Evolutionary conservation across 805 yeast genomes (phyloP).

Genomic region (Maudiozyma pseudohumilis): DNA sequence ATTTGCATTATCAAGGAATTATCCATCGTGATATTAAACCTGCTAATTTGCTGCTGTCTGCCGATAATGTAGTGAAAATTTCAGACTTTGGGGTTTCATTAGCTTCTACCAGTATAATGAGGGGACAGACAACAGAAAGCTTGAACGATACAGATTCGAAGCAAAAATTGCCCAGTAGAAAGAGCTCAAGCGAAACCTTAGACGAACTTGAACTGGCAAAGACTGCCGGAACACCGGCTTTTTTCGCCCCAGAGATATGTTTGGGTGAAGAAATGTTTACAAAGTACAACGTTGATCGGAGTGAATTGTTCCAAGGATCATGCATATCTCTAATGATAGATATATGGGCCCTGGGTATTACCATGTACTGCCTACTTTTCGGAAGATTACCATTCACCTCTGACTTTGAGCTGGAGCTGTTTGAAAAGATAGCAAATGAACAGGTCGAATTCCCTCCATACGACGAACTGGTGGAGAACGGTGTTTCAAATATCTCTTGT

Average conservation of each 20-base stretch:
- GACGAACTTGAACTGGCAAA: slow-evolving; percentile 82
- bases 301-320: slow-evolving; percentile 30
- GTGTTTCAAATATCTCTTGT: slow-evolving; percentile 26
- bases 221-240: slow-evolving; percentile 97
- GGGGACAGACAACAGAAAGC: slow-evolving; percentile 2
- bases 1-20: slow-evolving; percentile 81
- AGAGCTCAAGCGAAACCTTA: slow-evolving; percentile 9
- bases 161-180: not conserved
- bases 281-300: slow-evolving; percentile 17
- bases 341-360: slow-evolving; percentile 96
- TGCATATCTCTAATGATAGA: slow-evolving; percentile 79
- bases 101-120: slow-evolving; percentile 15
- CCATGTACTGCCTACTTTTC: slow-evolving; percentile 79
- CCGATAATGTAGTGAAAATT: slow-evolving; percentile 71
- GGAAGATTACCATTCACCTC: slow-evolving; percentile 84
- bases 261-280: slow-evolving; percentile 34
- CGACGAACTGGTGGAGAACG: slow-evolving; percentile 19
- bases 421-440: slow-evolving; percentile 67
- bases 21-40: slow-evolving; percentile 96
- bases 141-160: slow-evolving; percentile 1
- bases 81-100: slow-evolving; percentile 94
- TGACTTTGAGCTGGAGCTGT: slow-evolving; percentile 61
- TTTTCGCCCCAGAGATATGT: slow-evolving; percentile 90
- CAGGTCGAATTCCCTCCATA: slow-evolving; percentile 47
- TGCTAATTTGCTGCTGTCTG: slow-evolving; percentile 70